These are phyloP conservation scores for Didymella arachidicola DNA, from an alignment of 2,329 filamentous ascomycete genomes.

Conservation along the genomic window DNA sequence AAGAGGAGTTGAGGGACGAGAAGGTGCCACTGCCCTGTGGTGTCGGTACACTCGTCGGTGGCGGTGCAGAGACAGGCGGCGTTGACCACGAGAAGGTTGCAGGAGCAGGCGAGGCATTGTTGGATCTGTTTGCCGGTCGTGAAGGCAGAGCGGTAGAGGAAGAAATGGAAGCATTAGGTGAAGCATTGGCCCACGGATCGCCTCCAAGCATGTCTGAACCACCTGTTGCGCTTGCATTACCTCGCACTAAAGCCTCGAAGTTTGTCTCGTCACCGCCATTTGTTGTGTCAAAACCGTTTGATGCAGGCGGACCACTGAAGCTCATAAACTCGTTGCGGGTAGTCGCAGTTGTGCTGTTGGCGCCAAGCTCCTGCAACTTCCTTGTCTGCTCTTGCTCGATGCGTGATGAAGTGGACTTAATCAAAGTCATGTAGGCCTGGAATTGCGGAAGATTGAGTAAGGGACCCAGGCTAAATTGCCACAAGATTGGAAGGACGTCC, in stretches of 20 bases:
- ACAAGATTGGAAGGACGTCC: slow-evolving; percentile 87
- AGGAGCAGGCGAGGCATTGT: slow-evolving; percentile 45
- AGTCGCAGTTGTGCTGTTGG: slow-evolving; percentile 62
- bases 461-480: slow-evolving; percentile 90
- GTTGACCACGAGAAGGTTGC: slow-evolving; percentile 58
- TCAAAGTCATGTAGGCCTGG: slow-evolving; percentile 85
- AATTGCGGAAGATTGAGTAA: slow-evolving; percentile 86
- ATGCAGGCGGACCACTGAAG: slow-evolving; percentile 62
- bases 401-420: slow-evolving; percentile 77
- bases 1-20: slow-evolving; percentile 48
- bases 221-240: slow-evolving; percentile 52
- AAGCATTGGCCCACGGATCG: slow-evolving; percentile 52
- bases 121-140: slow-evolving; percentile 38
- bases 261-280: slow-evolving; percentile 71
- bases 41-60: slow-evolving; percentile 33
- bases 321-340: slow-evolving; percentile 73
- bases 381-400: slow-evolving; percentile 89
- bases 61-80: slow-evolving; percentile 48
- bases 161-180: slow-evolving; percentile 43
- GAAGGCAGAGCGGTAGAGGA: slow-evolving; percentile 39
- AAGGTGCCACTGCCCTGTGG: slow-evolving; percentile 49
- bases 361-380: slow-evolving; percentile 84
- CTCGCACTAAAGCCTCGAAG: slow-evolving; percentile 90
- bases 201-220: slow-evolving; percentile 53
- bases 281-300: slow-evolving; percentile 66